Evolutionary conservation across 2,329 filamentous ascomycete species (phyloP), one percentile per base, ranked within the genome.

Genomic region (Sclerotinia sclerotiorum): DNA sequence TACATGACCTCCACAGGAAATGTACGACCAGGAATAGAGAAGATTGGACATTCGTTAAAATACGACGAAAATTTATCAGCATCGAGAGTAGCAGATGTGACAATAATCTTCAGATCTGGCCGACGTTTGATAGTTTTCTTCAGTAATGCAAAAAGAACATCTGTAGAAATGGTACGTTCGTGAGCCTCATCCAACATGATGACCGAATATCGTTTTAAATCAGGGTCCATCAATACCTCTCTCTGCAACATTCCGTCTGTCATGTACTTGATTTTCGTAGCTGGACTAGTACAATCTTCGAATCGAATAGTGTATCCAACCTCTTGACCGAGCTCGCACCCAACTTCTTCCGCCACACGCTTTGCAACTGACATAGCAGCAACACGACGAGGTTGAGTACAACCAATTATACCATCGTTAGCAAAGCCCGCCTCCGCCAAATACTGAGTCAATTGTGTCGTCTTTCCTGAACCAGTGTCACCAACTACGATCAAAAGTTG

Each of bases 131-230:
- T 79, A 0, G 95, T 94, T 82, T 98, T 97, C 80, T 99, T 99
- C 60, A 99, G 81, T 68, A 99, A 80, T 0, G 93, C 94, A 78
- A 99, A 98, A 3, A 99, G 84, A 3, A 99, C 93, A 80, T 99
- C 95, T 0, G 95, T 99, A 0, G 94, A 88, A 74, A 99, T 97
- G 0, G 95, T 99, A 69, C 95, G 89, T 79, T 99, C 95, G 87
- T 99, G 95, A 5, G 95, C 95, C 78, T 99, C 95, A 78, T 99
- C 95, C 74, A 99, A 85, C 90, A 99, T 99, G 76, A 99, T 97
- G 70, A 95, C 93, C 0, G 93, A 97, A 77, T 99, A 99, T 72
- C 91, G 88, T 76, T 86, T 91, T 73, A 99, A 82, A 74, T 97
- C 91, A 0, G 94, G 91, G 78, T 99, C 95, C 73, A 97, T 85